These are phyloP conservation scores for Sclerotiophoma versabilis DNA, from an alignment of 2,329 filamentous ascomycete genomes.

Conservation along the genomic window DNA sequence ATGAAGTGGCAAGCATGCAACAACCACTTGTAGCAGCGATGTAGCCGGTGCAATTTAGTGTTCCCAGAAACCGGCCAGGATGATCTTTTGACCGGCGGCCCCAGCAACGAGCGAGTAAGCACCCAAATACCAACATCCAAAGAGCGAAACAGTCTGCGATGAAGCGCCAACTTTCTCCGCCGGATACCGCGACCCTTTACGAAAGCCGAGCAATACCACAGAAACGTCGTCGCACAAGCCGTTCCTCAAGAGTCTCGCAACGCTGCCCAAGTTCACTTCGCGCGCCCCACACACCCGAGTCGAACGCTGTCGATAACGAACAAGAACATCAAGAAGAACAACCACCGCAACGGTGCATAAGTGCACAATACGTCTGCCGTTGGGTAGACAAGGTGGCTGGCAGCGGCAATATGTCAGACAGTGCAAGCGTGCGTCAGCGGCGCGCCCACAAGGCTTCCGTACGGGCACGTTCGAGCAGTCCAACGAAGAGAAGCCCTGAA, in stretches of 20 bases:
- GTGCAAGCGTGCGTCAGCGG: background rate
- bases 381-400: background rate
- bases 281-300: background rate
- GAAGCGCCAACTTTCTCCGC: conserved; percentile 4
- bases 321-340: background rate
- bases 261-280: background rate
- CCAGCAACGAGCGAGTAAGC: background rate
- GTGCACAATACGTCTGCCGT: background rate
- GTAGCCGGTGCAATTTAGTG: background rate
- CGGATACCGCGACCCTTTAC: background rate
- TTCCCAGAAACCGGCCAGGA: background rate
- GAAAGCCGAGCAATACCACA: background rate
- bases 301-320: background rate
- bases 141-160: background rate
- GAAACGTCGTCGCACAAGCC: background rate
- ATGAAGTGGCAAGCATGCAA: background rate
- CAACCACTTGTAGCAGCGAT: background rate
- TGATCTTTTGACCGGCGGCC: background rate
- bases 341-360: background rate
- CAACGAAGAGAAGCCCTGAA: conserved; percentile 5
- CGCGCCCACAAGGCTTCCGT: conserved; percentile 1
- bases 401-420: background rate
- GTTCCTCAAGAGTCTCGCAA: background rate
- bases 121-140: background rate
- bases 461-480: conserved; percentile 1